Evolutionary conservation across 441 rosid species (phyloP).

Genomic region (Erodium trifolium): DNA sequence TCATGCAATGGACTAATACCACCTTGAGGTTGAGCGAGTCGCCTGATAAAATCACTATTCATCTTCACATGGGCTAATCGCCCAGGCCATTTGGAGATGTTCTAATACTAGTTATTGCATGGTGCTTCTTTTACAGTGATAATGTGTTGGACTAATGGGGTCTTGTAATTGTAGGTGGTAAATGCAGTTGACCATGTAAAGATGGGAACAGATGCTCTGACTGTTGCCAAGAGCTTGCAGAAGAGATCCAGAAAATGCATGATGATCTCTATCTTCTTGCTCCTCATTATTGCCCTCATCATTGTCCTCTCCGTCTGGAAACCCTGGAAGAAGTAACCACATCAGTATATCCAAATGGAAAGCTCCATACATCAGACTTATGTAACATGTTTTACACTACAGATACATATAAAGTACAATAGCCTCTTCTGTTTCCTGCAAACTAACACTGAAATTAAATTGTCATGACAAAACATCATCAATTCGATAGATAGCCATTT

Average conservation of each 20-base stretch:
- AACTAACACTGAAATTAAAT: background rate
- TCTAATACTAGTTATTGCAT: too few relatives aligned
- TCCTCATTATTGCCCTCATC: conserved; percentile 44
- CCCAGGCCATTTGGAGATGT: too few relatives aligned
- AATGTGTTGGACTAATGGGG: background rate
- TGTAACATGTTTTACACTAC: too few relatives aligned
- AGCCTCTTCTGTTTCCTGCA: background rate
- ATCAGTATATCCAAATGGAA: too few relatives aligned
- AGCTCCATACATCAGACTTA: too few relatives aligned
- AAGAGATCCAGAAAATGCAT: conserved; percentile 60
- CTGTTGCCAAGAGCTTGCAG: conserved; percentile 43
- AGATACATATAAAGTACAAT: too few relatives aligned
- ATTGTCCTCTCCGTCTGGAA: conserved; percentile 43
- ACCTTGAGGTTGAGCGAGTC: too few relatives aligned
- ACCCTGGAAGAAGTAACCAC: conserved; percentile 48
- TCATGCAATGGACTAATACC: too few relatives aligned
- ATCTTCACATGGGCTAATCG: too few relatives aligned
- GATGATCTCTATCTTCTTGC: conserved; percentile 46
- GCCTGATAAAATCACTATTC: too few relatives aligned
- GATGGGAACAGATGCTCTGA: conserved; percentile 46
- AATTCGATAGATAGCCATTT: background rate
- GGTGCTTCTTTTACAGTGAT: too few relatives aligned
- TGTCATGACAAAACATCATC: background rate
- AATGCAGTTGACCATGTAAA: conserved; percentile 52
- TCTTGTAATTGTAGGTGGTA: conserved; percentile 28